Base-by-base conservation (phyloP, 2,329 filamentous ascomycete species). In the Pyrenochaeta sp. region DNA sequence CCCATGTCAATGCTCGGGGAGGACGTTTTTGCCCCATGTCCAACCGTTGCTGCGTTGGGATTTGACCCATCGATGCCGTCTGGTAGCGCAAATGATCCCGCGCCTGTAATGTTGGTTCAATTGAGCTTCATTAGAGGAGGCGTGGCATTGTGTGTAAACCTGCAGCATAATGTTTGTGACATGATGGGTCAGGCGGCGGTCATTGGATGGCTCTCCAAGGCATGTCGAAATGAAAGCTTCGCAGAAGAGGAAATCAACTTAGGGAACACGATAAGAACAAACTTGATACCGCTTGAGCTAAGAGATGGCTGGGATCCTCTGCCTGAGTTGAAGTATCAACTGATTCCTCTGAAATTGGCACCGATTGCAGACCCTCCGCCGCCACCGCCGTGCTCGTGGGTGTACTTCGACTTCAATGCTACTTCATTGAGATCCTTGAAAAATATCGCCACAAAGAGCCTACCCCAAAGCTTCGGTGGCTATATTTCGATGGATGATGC, bases 401-500 rank as follows among this genome's bases (percentile, higher is more conserved):
- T 66, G 0, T 76, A 77, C 44, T 77, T 81, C 53, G 61, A 57
- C 14, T 80, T 83, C 57, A 42, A 63, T 1, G 23, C 65, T 1
- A 29, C 58, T 3, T 68, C 73, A 0, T 68, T 81, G 1, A 36
- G 51, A 2, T 39, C 51, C 0, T 60, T 83, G 1, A 82, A 83
- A 45, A 29, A 55, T 0, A 22, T 55, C 0, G 76, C 77, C 3
- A 59, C 6, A 29, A 54, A 40, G 49, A 54, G 7, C 38, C 61
- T 37, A 45, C 61, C 14, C 13, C 36, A 2, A 31, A 54, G 4
- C 26, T 47, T 30, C 20, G 44, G 46, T 10, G 11, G 14, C 2
- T 81, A 72, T 48, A 58, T 82, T 15, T 80, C 80, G 1, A 83
- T 79, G 0, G 80, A 84, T 41, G 81, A 84, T 53, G 69, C 74